Conservation (phyloP, 768 basidiomycete genomes). For the Auricularia heimuer region DNA sequence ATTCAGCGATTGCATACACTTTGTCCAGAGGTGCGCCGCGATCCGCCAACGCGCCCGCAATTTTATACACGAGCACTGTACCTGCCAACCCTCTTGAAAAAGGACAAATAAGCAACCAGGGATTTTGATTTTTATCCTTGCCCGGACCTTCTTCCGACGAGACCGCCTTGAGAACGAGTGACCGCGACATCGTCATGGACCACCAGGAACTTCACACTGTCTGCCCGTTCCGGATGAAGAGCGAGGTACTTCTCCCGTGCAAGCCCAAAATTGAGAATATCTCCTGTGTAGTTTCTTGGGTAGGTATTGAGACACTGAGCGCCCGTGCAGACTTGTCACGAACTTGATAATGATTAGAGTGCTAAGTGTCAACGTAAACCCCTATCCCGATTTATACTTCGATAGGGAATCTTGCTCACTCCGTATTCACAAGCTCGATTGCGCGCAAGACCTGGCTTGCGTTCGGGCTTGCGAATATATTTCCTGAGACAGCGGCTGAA, state of each 20-base stretch:
- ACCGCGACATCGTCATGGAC: conserved; percentile 91
- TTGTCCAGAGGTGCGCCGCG: conserved; percentile 58
- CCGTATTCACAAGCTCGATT: conserved; percentile 65
- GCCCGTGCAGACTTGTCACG: conserved; percentile 3
- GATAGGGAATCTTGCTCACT: conserved; percentile 13
- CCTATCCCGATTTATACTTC: background rate
- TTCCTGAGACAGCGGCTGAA: conserved; percentile 73
- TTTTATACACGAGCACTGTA: conserved; percentile 80
- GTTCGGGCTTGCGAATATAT: conserved; percentile 84
- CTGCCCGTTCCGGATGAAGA: conserved; percentile 52
- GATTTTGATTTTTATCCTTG: no score
- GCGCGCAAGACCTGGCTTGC: conserved; percentile 73
- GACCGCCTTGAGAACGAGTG: conserved; percentile 64
- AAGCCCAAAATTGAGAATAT: conserved; percentile 84
- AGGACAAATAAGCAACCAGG: background rate
- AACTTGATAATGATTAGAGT: conserved; percentile 81
- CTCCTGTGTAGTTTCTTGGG: conserved; percentile 26
- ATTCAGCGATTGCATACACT: conserved; percentile 57
- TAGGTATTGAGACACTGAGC: no score
- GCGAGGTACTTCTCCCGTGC: conserved; percentile 79
- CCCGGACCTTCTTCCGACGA: conserved; percentile 68
- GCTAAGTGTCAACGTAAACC: conserved; percentile 16
- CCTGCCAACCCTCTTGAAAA: conserved; percentile 63
- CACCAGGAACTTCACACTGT: conserved; percentile 63
- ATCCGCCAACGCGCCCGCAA: conserved; percentile 73